Percentiles rank a stretch among this genome's conserved stretches.
Evolutionary conservation across 176 grass and related monocot genomes (phyloP).

Genomic region (Oryza meridionalis): DNA sequence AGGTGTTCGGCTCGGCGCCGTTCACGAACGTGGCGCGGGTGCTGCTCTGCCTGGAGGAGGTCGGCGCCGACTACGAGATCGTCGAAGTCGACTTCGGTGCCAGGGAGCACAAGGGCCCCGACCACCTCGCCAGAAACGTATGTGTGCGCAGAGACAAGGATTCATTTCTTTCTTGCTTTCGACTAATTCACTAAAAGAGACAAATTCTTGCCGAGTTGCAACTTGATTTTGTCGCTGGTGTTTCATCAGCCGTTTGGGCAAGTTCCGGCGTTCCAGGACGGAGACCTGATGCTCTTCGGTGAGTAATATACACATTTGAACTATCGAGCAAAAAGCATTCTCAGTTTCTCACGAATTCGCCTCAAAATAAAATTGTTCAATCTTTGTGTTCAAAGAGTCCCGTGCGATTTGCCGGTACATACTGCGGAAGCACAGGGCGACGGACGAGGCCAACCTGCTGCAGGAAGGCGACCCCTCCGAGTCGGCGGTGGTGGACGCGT

Average conservation of each 20-base stretch:
- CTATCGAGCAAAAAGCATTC: not conserved
- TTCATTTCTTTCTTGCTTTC: not conserved
- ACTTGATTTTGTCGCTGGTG: not conserved
- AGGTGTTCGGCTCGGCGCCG: slow-evolving; percentile 31
- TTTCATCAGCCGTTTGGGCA: not conserved
- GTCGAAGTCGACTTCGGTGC: slow-evolving; percentile 6
- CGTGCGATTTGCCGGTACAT: not conserved
- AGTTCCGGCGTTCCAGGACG: not conserved
- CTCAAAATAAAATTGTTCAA: not conserved
- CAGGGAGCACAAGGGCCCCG: slow-evolving; percentile 35
- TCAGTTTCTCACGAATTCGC: not conserved
- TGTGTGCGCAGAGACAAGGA: not conserved
- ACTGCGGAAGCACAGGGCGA: not conserved
- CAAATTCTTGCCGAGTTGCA: not conserved
- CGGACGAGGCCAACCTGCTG: not conserved
- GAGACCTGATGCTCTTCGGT: not conserved
- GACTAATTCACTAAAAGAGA: not conserved
- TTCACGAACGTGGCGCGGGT: slow-evolving; percentile 20
- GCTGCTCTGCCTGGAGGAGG: slow-evolving; percentile 40
- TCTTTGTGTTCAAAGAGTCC: not conserved
- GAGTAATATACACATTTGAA: not conserved
- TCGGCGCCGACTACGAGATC: slow-evolving; percentile 38
- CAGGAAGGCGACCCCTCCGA: not conserved
- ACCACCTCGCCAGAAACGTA: slow-evolving; percentile 36
- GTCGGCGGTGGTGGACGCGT: not conserved